phyloP scores from a whole-genome alignment of 1,139 yeast genomes.

The Hemisphaericaspora xylofermentans region DNA sequence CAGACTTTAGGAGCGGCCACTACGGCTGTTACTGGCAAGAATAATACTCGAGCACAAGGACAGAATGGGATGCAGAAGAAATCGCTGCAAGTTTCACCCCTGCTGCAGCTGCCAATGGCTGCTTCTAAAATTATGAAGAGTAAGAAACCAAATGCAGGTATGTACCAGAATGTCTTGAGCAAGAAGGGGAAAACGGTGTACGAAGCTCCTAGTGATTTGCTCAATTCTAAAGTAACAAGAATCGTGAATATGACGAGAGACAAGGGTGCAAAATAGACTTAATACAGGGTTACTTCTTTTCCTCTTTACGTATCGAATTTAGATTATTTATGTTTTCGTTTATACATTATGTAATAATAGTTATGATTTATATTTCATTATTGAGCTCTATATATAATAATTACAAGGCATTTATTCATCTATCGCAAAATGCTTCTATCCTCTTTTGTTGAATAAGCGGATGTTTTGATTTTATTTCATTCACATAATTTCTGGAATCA shows the following conservation, averaged over 20 bases:
- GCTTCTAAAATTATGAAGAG: slow-evolving; percentile 8
- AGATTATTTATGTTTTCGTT: background rate
- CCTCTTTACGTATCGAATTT: background rate
- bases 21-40: background rate
- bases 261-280: background rate
- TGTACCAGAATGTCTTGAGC: background rate
- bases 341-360: background rate
- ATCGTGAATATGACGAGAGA: slow-evolving; percentile 5
- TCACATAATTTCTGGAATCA: slow-evolving; percentile 8
- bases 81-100: slow-evolving; percentile 5
- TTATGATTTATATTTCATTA: background rate
- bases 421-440: slow-evolving; percentile 11
- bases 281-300: background rate
- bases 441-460: slow-evolving; percentile 14
- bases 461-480: slow-evolving; percentile 11
- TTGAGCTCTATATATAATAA: background rate
- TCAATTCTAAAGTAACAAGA: slow-evolving; percentile 11
- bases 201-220: slow-evolving; percentile 12
- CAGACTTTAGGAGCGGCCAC: background rate
- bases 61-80: background rate
- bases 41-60: background rate
- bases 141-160: slow-evolving; percentile 1
- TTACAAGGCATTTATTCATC: background rate
- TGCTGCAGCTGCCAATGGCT: slow-evolving; percentile 6
- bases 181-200: slow-evolving; percentile 2